These are phyloP conservation scores for Erodium trifolium DNA, from an alignment of 441 rosid genomes.

Conservation along the genomic window DNA sequence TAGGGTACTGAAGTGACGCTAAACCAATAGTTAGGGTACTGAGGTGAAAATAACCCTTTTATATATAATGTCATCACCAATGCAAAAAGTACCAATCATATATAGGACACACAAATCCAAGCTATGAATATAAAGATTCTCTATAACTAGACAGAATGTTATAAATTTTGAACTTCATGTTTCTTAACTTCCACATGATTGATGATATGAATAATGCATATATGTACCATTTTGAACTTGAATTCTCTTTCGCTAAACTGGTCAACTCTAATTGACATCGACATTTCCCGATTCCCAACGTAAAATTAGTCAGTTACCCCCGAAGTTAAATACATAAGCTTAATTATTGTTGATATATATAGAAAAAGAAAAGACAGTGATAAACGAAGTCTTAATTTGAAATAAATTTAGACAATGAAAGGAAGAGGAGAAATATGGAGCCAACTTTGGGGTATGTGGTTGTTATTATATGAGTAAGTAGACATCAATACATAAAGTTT, in stretches of 20 bases:
- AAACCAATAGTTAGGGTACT: no score
- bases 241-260: neutral
- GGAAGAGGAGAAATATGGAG: neutral
- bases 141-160: neutral
- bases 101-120: neutral
- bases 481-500: slow-evolving; percentile 12
- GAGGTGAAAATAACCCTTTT: no score
- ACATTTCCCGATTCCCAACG: neutral
- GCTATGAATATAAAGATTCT: slow-evolving; percentile 1
- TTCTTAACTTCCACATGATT: neutral
- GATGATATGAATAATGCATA: neutral
- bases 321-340: neutral
- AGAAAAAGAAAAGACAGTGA: neutral
- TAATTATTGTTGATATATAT: neutral
- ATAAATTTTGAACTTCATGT: neutral
- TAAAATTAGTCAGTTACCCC: neutral
- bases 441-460: slow-evolving; percentile 9
- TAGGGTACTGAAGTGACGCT: no score
- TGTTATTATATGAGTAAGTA: slow-evolving; percentile 10
- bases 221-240: neutral
- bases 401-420: neutral
- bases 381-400: neutral
- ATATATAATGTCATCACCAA: slow-evolving; percentile 7
- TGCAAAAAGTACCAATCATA: neutral
- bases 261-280: neutral